These are phyloP conservation scores for Arabidopsis hybrid DNA, from an alignment of 441 rosid species.

Conservation along the genomic window DNA sequence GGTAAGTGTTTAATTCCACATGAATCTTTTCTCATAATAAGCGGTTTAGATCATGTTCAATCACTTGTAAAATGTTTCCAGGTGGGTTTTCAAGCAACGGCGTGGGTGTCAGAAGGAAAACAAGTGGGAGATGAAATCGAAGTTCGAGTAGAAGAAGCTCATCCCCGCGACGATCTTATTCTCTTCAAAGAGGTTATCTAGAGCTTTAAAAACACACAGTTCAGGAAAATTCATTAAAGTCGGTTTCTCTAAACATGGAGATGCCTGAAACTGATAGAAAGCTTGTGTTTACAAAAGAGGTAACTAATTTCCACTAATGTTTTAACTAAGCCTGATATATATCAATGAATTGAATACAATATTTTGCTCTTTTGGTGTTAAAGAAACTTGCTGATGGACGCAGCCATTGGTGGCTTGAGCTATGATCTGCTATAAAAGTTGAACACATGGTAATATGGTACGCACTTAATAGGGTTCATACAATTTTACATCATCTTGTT, in stretches of 20 bases:
- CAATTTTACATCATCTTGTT: slow-evolving; percentile 16
- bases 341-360: neutral
- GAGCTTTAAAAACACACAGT: neutral
- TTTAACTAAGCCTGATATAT: neutral
- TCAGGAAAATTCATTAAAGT: slow-evolving; percentile 22
- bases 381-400: slow-evolving; percentile 36
- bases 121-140: slow-evolving; percentile 84
- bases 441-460: slow-evolving; percentile 25
- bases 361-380: slow-evolving; percentile 2
- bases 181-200: slow-evolving; percentile 63
- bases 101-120: slow-evolving; percentile 79
- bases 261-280: slow-evolving; percentile 16
- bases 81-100: slow-evolving; percentile 89
- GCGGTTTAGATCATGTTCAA: neutral
- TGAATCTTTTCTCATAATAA: neutral
- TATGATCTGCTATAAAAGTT: slow-evolving; percentile 19
- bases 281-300: slow-evolving; percentile 34
- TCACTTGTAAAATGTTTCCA: slow-evolving; percentile 39
- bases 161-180: slow-evolving; percentile 80
- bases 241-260: slow-evolving; percentile 30
- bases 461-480: slow-evolving; percentile 19
- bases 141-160: slow-evolving; percentile 86
- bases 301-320: slow-evolving; percentile 10
- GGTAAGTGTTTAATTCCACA: slow-evolving; percentile 53
- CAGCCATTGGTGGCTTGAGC: neutral